Evolutionary conservation across 768 basidiomycete genomes (phyloP).

Genomic region (Cyathus striatus): DNA sequence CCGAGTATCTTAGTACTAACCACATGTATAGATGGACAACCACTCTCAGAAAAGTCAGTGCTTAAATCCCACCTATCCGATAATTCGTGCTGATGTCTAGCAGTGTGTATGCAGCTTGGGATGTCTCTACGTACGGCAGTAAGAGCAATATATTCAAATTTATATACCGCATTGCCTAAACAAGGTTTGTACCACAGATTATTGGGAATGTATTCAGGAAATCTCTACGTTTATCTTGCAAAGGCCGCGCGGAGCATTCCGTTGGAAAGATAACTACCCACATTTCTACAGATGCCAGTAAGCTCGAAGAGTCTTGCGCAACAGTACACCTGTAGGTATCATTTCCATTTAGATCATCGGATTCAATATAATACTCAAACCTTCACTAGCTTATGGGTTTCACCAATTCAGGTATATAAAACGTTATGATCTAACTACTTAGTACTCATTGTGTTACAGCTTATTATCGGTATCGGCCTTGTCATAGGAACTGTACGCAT

Average conservation of each 20-base stretch:
- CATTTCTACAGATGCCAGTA: conserved; percentile 59
- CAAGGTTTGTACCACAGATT: too few species aligned
- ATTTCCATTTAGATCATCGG: not conserved
- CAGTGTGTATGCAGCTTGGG: conserved; percentile 43
- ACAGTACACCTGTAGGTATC: conserved; percentile 34
- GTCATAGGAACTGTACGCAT: conserved; percentile 49
- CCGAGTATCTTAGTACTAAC: not conserved
- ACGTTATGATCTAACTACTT: too few species aligned
- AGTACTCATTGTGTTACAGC: too few species aligned
- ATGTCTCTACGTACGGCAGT: conserved; percentile 43
- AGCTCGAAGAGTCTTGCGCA: conserved; percentile 44
- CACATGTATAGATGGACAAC: conserved; percentile 31
- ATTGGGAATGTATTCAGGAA: conserved; percentile 46
- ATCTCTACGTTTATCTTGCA: conserved; percentile 59
- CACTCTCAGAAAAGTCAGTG: conserved; percentile 37
- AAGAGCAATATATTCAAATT: too few species aligned
- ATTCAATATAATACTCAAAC: conserved; percentile 1
- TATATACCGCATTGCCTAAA: too few species aligned
- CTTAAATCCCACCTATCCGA: not conserved
- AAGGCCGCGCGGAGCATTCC: conserved; percentile 50
- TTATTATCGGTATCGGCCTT: conserved; percentile 55
- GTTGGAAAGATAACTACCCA: conserved; percentile 68
- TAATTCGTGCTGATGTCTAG: not conserved
- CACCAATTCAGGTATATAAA: too few species aligned
- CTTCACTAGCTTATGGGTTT: conserved; percentile 45